Base-by-base conservation (phyloP, 306 rosid species). In the Cotoneaster glaucophyllus region DNA sequence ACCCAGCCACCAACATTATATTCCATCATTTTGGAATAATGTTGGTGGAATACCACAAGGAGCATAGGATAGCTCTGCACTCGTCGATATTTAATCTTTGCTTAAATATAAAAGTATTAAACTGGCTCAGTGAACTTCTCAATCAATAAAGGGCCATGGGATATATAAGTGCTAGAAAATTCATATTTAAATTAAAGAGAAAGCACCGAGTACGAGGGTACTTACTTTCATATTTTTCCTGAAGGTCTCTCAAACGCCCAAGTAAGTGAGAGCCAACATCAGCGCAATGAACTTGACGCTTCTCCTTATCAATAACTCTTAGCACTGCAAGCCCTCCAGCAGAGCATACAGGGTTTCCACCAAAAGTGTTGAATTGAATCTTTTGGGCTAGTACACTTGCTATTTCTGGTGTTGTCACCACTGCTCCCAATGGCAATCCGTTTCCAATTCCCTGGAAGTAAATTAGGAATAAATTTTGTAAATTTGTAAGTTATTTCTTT, bases 301-400 rank as follows among this genome's bases (percentile, higher is more conserved):
- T 87, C 93, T 95, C 97, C 71, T 90, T 81, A 73, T 95, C 98
- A 56, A 95, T 70, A 71, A 92, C 98, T 64, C 64, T 87, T 26
- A 95, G 96, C 29, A 95, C 96, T 45, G 96, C 98, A 52, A 82
- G 95, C 26, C 96, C 97, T 14, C 98, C 98, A 2, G 96, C 95
- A 64, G 97, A 92, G 72, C 97, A 94, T 37, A 90, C 98, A 74
- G 97, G 97, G 82, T 94, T 91, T 73, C 98, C 98, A 39, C 96
- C 97, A 63, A 84, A 91, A 2, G 98, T 94, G 71, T 94, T 94
- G 78, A 94, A 88, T 8, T 84, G 97, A 79, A 87, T 78, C 81
- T 90, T 94, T 77, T 86, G 95, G 69, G 95, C 61, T 85, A 94
- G 39, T 39, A 87, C 96, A 67, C 94, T 88, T 3, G 98, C 98